These are phyloP conservation scores for Pulveroboletus sp. DNA, from an alignment of 768 basidiomycete species.

Conservation along the genomic window DNA sequence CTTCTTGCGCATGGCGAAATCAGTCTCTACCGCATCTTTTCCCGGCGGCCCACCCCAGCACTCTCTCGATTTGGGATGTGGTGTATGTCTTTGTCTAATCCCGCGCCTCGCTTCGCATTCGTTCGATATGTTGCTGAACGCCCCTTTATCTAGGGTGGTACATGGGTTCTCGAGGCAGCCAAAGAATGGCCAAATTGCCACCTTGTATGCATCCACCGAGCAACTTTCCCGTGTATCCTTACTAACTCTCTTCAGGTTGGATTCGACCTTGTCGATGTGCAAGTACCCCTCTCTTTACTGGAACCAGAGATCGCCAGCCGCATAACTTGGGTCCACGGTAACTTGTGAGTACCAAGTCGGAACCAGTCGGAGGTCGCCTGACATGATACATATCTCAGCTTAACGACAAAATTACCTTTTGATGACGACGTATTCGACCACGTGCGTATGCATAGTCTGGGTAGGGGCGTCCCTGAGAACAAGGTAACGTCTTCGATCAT, in stretches of 20 bases:
- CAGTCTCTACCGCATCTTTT: constrained; percentile 61
- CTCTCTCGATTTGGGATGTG: constrained; percentile 71
- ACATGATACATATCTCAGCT: constrained; percentile 35
- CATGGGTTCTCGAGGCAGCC: constrained; percentile 72
- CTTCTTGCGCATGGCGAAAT: constrained; percentile 44
- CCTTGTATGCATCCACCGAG: constrained; percentile 45
- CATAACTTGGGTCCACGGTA: constrained; percentile 72
- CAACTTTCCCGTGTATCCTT: neutral
- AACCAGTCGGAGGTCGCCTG: neutral
- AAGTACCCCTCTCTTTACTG: constrained; percentile 55
- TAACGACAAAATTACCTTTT: constrained; percentile 75
- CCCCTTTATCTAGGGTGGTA: constrained; percentile 61
- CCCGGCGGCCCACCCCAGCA: constrained; percentile 46
- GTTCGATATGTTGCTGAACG: neutral
- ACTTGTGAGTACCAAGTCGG: constrained; percentile 55
- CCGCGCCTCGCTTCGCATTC: neutral
- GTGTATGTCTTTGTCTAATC: constrained; percentile 43
- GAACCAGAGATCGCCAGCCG: constrained; percentile 52
- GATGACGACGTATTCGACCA: constrained; percentile 83
- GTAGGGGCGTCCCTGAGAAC: constrained; percentile 70
- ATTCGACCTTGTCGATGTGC: constrained; percentile 75
- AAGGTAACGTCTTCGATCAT: constrained; percentile 42
- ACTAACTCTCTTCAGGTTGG: constrained; percentile 51
- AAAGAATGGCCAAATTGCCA: constrained; percentile 65
- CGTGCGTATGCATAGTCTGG: constrained; percentile 67